Percentiles rank a stretch among this genome's conserved stretches.
Evolutionary conservation across 257 asterid genomes (phyloP).

Genomic region (Solanum peruvianum): DNA sequence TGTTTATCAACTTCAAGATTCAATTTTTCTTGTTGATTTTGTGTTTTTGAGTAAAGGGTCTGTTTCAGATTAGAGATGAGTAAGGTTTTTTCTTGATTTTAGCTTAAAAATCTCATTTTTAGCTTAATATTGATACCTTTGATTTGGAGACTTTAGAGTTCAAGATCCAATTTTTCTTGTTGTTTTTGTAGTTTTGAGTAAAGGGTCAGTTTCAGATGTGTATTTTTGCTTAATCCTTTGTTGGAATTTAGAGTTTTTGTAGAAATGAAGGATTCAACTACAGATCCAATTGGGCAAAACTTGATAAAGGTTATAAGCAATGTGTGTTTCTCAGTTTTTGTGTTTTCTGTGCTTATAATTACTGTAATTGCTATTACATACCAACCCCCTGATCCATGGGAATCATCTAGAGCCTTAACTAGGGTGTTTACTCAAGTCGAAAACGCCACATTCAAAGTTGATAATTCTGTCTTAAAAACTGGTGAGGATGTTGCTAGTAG

Average conservation of each 20-base stretch:
- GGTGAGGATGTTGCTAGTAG: conserved; percentile 77
- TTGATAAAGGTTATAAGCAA: conserved; percentile 70
- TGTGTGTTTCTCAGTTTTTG: conserved; percentile 90
- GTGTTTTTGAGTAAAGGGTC: conserved; percentile 4
- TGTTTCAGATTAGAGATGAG: conserved; percentile 19
- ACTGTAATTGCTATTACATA: conserved; percentile 90
- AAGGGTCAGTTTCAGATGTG: not conserved
- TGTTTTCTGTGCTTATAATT: conserved; percentile 71
- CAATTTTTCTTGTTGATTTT: conserved; percentile 4
- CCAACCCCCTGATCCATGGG: conserved; percentile 99
- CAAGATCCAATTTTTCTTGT: not conserved
- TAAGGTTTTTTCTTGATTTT: not conserved
- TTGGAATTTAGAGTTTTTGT: not conserved
- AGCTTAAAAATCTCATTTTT: not conserved
- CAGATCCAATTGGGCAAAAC: conserved; percentile 88
- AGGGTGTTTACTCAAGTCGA: conserved; percentile 61
- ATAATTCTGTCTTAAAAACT: conserved; percentile 69
- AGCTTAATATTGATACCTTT: not conserved
- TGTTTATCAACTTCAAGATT: conserved; percentile 23
- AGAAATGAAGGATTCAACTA: conserved; percentile 56
- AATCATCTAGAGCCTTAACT: conserved; percentile 89
- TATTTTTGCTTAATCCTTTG: not conserved
- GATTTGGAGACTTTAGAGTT: not conserved
- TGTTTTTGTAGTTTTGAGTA: not conserved
- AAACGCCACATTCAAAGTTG: conserved; percentile 80